Evolutionary conservation across 1,284 basidiomycete genomes (phyloP).

Genomic region (Naganishia sp.): DNA sequence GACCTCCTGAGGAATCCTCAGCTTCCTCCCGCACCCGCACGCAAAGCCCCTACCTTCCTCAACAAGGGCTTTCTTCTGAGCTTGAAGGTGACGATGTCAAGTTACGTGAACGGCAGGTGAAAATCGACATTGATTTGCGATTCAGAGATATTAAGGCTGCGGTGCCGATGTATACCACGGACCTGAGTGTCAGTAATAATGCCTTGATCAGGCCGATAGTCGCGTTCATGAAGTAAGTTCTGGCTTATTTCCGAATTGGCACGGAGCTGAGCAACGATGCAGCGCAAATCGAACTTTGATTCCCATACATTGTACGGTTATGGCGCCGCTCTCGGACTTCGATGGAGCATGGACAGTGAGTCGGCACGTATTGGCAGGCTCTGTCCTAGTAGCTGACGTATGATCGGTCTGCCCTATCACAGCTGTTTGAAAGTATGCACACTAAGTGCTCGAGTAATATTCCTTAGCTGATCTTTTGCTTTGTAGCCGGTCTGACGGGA

Average conservation of each 20-base stretch:
- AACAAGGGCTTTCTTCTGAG: conserved; percentile 15
- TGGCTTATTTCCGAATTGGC: neutral
- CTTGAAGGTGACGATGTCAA: conserved; percentile 26
- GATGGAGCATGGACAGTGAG: conserved; percentile 41
- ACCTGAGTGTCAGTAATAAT: conserved; percentile 87
- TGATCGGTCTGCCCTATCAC: neutral
- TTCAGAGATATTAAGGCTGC: conserved; percentile 96
- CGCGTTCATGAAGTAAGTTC: conserved; percentile 90
- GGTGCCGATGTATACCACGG: conserved; percentile 84
- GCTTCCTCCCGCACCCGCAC: neutral
- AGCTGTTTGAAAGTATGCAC: conserved; percentile 47
- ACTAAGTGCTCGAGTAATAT: too few species aligned
- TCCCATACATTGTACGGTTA: conserved; percentile 83
- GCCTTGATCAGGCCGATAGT: conserved; percentile 97
- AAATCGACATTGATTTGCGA: conserved; percentile 88
- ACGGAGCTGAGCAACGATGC: conserved; percentile 27
- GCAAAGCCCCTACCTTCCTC: neutral
- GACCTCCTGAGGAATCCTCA: conserved; percentile 62
- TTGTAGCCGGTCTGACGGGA: conserved; percentile 41
- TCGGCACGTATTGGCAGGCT: conserved; percentile 51
- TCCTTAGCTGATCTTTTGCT: neutral
- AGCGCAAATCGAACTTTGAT: conserved; percentile 88
- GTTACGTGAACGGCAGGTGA: conserved; percentile 57
- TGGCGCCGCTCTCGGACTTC: conserved; percentile 63
- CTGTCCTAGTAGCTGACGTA: conserved; percentile 2